phyloP scores from a whole-genome alignment of 306 rosid genomes.

The barrel medic (Medicago truncatula) region DNA sequence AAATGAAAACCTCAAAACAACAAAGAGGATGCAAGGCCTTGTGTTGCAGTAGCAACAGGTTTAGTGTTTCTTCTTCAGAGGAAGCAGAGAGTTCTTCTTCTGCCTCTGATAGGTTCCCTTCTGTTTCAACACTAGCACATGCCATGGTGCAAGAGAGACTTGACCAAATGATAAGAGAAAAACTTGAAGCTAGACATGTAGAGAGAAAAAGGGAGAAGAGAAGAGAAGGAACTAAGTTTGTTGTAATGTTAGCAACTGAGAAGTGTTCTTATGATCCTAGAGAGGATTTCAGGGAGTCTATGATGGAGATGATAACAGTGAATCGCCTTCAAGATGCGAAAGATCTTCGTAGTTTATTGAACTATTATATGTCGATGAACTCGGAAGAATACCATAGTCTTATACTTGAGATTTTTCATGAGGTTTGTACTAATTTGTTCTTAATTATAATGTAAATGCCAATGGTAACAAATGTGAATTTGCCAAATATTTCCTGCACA shows the following conservation, averaged over 20 bases:
- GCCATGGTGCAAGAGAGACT: slow-evolving; percentile 98
- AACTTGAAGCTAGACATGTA: slow-evolving; percentile 48
- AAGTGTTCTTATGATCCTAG: slow-evolving; percentile 79
- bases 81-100: slow-evolving; percentile 72
- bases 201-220: slow-evolving; percentile 61
- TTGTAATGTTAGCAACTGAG: slow-evolving; percentile 89
- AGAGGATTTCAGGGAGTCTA: slow-evolving; percentile 83
- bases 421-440: slow-evolving; percentile 78
- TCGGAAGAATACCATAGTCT: slow-evolving; percentile 59
- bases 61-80: slow-evolving; percentile 86
- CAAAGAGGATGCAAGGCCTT: slow-evolving; percentile 67
- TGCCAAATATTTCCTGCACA: slow-evolving; percentile 11
- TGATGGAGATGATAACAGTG: slow-evolving; percentile 75
- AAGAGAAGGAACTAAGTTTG: slow-evolving; percentile 65
- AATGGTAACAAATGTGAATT: slow-evolving; percentile 40
- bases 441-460: slow-evolving; percentile 63
- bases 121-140: slow-evolving; percentile 82
- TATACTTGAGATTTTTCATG: slow-evolving; percentile 75
- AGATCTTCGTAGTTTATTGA: slow-evolving; percentile 82
- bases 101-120: slow-evolving; percentile 63
- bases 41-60: slow-evolving; percentile 67
- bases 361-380: slow-evolving; percentile 88
- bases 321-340: slow-evolving; percentile 71
- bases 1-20: slow-evolving; percentile 68
- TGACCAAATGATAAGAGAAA: slow-evolving; percentile 81